Evolutionary conservation across 2,329 filamentous ascomycete genomes (phyloP), one percentile per base, ranked within the genome.

Genomic region (Didymella segeticola): DNA sequence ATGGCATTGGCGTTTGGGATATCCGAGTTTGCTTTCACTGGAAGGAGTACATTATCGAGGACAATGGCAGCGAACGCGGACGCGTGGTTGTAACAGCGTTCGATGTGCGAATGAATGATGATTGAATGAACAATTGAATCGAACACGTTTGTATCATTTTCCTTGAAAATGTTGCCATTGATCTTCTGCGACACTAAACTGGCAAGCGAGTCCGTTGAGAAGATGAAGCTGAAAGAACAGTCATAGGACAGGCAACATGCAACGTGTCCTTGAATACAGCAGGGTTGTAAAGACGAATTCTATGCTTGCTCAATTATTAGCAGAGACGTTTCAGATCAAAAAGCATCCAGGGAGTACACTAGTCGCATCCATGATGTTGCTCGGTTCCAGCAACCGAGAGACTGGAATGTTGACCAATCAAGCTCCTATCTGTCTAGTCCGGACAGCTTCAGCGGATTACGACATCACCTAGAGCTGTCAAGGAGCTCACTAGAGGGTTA

Each of bases 61-160:
- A 42, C 51, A 48, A 39, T 36, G 47, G 54, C 51, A 46, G 52
- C 41, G 20, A 27, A 30, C 45, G 34, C 41, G 46, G 49, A 55
- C 54, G 51, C 36, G 25, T 19, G 45, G 43, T 45, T 57, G 53
- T 53, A 54, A 54, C 57, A 59, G 58, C 54, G 36, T 46, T 52
- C 26, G 36, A 41, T 41, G 53, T 41, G 38, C 34, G 53, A 57
- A 59, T 51, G 38, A 51, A 60, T 39, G 45, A 38, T 46, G 26
- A 41, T 33, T 34, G 42, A 48, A 41, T 10, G 26, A 48, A n/a
- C 11, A 14, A 23, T 22, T 10, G 5, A 4, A 5, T 8, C 19
- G 3, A 11, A 11, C 27, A 23, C 33, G 42, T 9, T 8, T 11
- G 26, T 20, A 9, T 33, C 30, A 27, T 27, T 9, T 41, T n/a